phyloP scores from a whole-genome alignment of 495 filamentous ascomycete genomes.

The Penicillium robsamsonii region DNA sequence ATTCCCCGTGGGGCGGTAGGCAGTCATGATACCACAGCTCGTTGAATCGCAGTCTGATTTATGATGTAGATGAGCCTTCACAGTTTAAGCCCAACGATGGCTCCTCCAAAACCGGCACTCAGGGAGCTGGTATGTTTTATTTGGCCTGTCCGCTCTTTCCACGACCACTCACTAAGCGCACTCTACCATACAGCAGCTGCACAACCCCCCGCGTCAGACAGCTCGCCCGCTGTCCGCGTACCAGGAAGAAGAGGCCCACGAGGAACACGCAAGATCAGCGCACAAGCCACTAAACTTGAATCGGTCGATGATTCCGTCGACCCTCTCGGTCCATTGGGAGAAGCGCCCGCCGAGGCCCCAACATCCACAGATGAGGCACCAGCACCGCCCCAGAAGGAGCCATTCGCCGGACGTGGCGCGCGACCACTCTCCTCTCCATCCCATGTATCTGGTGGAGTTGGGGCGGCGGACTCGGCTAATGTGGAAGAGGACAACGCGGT shows the following conservation, averaged over 20 bases:
- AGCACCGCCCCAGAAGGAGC: conserved; percentile 84
- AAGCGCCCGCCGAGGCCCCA: conserved; percentile 50
- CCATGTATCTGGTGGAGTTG: conserved; percentile 46
- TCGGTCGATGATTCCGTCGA: conserved; percentile 88
- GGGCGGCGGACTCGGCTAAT: conserved; percentile 60
- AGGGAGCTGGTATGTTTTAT: conserved; percentile 31
- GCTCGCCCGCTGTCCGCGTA: conserved; percentile 41
- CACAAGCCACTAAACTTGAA: conserved; percentile 80
- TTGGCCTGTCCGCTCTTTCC: conserved; percentile 14
- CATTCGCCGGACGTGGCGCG: conserved; percentile 57
- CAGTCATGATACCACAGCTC: conserved; percentile 38
- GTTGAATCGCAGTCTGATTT: conserved; percentile 24
- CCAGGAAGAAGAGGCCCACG: conserved; percentile 52
- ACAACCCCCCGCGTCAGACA: conserved; percentile 34
- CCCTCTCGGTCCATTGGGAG: conserved; percentile 82
- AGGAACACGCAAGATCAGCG: conserved; percentile 70
- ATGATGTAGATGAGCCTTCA: conserved; percentile 55
- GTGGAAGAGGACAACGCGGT: conserved; percentile 61
- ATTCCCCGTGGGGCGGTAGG: conserved; percentile 71
- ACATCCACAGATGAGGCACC: conserved; percentile 66
- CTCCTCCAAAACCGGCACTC: conserved; percentile 23
- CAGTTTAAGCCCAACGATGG: conserved; percentile 42
- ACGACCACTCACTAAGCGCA: conserved; percentile 34
- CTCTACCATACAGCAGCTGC: conserved; percentile 34
- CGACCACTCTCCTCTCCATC: conserved; percentile 50